Evolutionary conservation across 1,284 basidiomycete species (phyloP).

Genomic region (Gomphus sp.): DNA sequence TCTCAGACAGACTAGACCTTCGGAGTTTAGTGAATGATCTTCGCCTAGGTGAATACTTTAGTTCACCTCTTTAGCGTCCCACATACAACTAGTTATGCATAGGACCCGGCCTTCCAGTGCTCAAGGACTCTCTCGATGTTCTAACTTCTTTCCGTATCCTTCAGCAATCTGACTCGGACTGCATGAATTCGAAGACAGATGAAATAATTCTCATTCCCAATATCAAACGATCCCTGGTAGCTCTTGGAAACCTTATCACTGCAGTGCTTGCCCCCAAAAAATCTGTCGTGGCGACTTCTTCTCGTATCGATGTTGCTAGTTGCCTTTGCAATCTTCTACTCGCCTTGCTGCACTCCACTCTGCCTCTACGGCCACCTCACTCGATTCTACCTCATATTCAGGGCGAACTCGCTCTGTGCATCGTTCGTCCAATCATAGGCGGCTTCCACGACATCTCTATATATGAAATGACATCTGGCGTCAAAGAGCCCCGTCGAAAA

Average conservation of each 20-base stretch:
- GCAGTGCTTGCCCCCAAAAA: not conserved
- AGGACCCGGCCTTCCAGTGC: constrained; percentile 3
- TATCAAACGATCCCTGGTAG: constrained; percentile 4
- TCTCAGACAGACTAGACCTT: not conserved
- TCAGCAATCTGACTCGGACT: not conserved
- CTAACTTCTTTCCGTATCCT: constrained; percentile 6
- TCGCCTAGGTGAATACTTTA: not conserved
- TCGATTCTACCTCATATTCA: constrained; percentile 5
- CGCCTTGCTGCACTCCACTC: constrained; percentile 2
- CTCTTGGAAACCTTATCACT: constrained; percentile 6
- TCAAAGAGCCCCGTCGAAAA: not conserved
- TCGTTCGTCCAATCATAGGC: constrained; percentile 4
- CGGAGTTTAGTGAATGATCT: constrained; percentile 1
- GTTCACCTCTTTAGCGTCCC: no score
- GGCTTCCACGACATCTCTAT: constrained; percentile 4
- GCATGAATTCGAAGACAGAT: not conserved
- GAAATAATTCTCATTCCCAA: constrained; percentile 4
- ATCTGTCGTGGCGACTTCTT: not conserved
- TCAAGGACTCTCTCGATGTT: constrained; percentile 8
- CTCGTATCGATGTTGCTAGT: not conserved
- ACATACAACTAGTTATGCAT: not conserved
- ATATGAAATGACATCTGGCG: not conserved
- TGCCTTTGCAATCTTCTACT: constrained; percentile 1
- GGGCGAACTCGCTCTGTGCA: constrained; percentile 1
- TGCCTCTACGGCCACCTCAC: constrained; percentile 1